Percentiles rank a stretch among this genome's conserved stretches.
These are phyloP conservation scores for Hypericum androsaemum DNA, from an alignment of 345 rosid species.

Conservation along the genomic window DNA sequence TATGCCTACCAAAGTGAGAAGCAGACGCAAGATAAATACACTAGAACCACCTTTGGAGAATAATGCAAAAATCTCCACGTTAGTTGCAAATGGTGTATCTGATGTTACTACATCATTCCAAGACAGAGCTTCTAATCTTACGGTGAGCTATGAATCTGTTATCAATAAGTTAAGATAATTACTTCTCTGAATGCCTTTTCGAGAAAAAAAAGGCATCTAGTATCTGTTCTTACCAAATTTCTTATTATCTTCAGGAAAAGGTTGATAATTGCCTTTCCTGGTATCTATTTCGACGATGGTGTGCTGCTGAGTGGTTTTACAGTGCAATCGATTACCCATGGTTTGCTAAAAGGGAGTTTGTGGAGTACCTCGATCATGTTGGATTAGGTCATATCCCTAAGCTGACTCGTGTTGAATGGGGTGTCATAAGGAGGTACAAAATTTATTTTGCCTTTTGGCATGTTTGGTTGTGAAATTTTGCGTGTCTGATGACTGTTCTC, in stretches of 20 bases:
- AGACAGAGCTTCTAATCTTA: conserved; percentile 26
- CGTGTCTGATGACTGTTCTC: not conserved
- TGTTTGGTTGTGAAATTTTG: not conserved
- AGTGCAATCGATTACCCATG: conserved; percentile 94
- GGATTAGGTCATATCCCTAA: conserved; percentile 92
- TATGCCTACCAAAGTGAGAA: conserved; percentile 60
- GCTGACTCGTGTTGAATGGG: conserved; percentile 95
- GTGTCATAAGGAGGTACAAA: conserved; percentile 84
- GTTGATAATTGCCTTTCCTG: conserved; percentile 53
- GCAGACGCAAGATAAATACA: conserved; percentile 47
- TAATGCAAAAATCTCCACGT: conserved; percentile 25
- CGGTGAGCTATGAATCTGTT: conserved; percentile 26
- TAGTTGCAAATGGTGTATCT: conserved; percentile 26
- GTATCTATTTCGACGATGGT: conserved; percentile 70
- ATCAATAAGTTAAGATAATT: conserved; percentile 3
- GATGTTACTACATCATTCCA: conserved; percentile 21
- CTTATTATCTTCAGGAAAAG: conserved; percentile 20
- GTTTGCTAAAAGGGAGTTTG: conserved; percentile 97
- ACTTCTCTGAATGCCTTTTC: conserved; percentile 11
- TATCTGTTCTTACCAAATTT: conserved; percentile 13
- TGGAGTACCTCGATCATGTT: conserved; percentile 83
- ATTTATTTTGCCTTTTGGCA: no score
- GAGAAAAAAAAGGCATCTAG: not conserved
- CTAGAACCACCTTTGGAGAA: conserved; percentile 31
- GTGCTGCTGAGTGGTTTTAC: conserved; percentile 87